Conservation (phyloP, 345 rosid genomes). For the Gossypium rotundifolium region DNA sequence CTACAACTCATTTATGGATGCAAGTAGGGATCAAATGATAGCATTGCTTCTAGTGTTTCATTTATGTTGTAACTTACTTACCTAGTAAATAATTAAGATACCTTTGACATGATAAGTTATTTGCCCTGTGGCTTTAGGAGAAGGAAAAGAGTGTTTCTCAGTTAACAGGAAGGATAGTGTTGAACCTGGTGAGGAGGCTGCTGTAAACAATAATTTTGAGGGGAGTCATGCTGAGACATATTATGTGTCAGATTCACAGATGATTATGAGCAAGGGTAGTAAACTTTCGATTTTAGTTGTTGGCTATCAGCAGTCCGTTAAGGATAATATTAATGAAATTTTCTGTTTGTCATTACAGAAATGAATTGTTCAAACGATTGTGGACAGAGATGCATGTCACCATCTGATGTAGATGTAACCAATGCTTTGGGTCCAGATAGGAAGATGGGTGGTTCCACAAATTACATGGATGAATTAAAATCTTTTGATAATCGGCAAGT, state of each 20-base stretch:
- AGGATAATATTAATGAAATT: not conserved
- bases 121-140: constrained; percentile 17
- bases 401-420: constrained; percentile 6
- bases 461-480: constrained; percentile 16
- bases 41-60: constrained; percentile 32
- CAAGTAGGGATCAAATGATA: constrained; percentile 31
- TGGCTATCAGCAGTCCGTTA: not conserved
- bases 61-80: not conserved
- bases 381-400: constrained; percentile 2
- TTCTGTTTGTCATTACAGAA: constrained; percentile 17
- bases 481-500: constrained; percentile 13
- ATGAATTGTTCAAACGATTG: constrained; percentile 13
- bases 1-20: constrained; percentile 35
- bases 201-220: constrained; percentile 12
- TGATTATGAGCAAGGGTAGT: constrained; percentile 20
- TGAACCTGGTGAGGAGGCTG: constrained; percentile 20
- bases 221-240: constrained; percentile 17
- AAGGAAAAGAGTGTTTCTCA: constrained; percentile 28
- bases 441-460: constrained; percentile 9
- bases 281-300: not conserved
- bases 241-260: constrained; percentile 13
- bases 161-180: constrained; percentile 21
- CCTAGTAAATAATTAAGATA: not conserved
- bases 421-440: constrained; percentile 5
- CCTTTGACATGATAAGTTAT: not conserved